Evolutionary conservation across 805 yeast species (phyloP), one percentile per base, ranked within the genome.

Genomic region (Suhomyces sp.): DNA sequence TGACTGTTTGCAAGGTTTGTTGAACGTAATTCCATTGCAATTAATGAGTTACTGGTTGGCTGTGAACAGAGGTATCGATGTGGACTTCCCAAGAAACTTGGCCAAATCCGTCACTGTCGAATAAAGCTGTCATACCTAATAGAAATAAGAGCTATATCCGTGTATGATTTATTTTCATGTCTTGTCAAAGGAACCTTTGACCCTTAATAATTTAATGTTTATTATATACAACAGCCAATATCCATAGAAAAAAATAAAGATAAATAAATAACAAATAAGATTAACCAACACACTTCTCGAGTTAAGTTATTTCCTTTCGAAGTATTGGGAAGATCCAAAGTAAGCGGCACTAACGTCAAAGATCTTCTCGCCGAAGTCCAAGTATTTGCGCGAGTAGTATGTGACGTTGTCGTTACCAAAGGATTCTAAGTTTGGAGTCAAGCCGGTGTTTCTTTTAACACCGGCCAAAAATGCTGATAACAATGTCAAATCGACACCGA

Each of bases 51-150:
- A 94, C 77, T 92, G 97, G 94, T 81, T 94, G 65, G 97, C 99
- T 51, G 93, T 90, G 51, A 85, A 86, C 73, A 88, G 93, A 68
- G 98, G 97, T 41, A 87, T 89, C 62, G 96, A 94, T 68, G 99
- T 96, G 53, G 99, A 94, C 72, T 93, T 93, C 85, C 99, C 99
- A 60, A 85, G 99, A 76, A 94, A 94, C 78, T 82, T 94, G 75
- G 99, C 99, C 58, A 94, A 94, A 79, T 87, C 97, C 49, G 99
- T 94, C 53, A 94, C 99, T 47, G 99, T 94, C 57, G 98, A 91
- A 77, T 92, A 78, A 68, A 48, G 19, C 48, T 33, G 36, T n/a
- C 36, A 33, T n/a, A 33, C 33, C 33, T 9, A 10, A 33, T 33
- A 31, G 36, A 33, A 33, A 13, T 17, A 33, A n/a, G 9, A n/a